A percentile compares a stretch with the other conserved stretches of the same genome.
Conservation (phyloP, 2,329 filamentous ascomycete species). For the Zasmidium cellare region DNA sequence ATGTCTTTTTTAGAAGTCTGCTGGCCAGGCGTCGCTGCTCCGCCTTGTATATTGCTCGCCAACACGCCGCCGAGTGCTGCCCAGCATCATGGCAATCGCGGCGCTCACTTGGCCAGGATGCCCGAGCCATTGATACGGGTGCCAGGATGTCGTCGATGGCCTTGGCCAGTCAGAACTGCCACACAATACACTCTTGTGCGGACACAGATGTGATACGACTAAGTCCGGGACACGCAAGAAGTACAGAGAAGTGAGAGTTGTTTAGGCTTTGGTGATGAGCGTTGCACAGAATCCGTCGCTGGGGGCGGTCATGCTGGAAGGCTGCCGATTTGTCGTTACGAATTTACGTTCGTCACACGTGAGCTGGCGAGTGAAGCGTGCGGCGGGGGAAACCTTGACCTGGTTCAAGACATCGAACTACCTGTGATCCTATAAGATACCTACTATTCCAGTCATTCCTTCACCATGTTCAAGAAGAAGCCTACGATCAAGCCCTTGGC, state of each 20-base stretch:
- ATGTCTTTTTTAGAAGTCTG: neutral
- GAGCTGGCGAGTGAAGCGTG: neutral
- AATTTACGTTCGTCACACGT: neutral
- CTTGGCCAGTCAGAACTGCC: neutral
- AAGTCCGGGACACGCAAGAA: neutral
- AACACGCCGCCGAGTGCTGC: neutral
- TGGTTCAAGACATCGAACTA: neutral
- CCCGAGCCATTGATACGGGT: neutral
- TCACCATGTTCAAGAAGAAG: slow-evolving; percentile 41
- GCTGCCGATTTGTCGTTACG: neutral
- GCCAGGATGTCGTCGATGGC: neutral
- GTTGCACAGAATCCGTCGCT: too few species aligned
- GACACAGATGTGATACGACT: neutral
- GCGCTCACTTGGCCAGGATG: neutral
- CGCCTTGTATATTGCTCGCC: neutral
- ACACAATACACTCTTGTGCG: neutral
- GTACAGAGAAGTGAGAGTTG: neutral
- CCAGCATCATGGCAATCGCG: neutral
- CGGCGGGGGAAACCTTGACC: neutral
- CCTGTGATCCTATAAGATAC: neutral
- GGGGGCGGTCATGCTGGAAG: neutral
- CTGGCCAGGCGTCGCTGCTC: neutral
- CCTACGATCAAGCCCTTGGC: slow-evolving; percentile 63
- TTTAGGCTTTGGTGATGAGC: neutral
- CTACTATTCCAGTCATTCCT: neutral